Percentiles rank a stretch among this genome's conserved stretches.
phyloP scores from a whole-genome alignment of 129 eudicot species.

The carrot (Daucus carota) region DNA sequence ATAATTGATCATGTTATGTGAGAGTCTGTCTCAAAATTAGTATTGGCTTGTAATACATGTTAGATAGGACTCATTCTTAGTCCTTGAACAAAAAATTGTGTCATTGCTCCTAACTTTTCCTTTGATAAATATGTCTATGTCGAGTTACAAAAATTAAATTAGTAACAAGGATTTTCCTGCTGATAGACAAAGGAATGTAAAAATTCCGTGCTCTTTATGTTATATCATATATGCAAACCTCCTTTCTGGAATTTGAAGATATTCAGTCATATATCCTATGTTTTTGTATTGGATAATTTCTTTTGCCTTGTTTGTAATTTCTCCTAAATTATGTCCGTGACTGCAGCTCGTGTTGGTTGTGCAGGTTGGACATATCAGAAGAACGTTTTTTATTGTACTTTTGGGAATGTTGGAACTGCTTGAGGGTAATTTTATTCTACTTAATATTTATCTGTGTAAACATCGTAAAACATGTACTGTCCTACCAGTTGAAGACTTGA shows the following conservation, averaged over 20 bases:
- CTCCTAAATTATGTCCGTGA: conserved; percentile 5
- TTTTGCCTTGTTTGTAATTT: background rate
- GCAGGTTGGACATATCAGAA: conserved; percentile 76
- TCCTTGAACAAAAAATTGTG: background rate
- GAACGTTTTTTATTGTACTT: conserved; percentile 52
- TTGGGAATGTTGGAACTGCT: conserved; percentile 80
- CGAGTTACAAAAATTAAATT: background rate
- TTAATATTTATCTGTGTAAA: background rate
- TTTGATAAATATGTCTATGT: background rate
- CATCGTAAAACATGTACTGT: background rate
- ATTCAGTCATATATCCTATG: background rate
- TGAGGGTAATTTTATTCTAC: conserved; percentile 41
- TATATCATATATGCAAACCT: background rate
- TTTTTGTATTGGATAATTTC: background rate
- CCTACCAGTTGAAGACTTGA: background rate
- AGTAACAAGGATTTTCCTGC: background rate
- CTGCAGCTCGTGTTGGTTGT: conserved; percentile 11
- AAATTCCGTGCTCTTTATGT: background rate
- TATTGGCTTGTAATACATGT: background rate
- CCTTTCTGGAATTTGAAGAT: background rate
- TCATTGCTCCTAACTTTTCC: background rate
- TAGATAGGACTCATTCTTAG: background rate
- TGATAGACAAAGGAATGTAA: background rate
- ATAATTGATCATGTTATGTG: background rate
- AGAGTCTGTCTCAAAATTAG: background rate